A percentile compares a stretch with the other conserved stretches of the same genome.
Evolutionary conservation across 2,329 filamentous ascomycete species (phyloP).

Genomic region (Dothistroma pini): DNA sequence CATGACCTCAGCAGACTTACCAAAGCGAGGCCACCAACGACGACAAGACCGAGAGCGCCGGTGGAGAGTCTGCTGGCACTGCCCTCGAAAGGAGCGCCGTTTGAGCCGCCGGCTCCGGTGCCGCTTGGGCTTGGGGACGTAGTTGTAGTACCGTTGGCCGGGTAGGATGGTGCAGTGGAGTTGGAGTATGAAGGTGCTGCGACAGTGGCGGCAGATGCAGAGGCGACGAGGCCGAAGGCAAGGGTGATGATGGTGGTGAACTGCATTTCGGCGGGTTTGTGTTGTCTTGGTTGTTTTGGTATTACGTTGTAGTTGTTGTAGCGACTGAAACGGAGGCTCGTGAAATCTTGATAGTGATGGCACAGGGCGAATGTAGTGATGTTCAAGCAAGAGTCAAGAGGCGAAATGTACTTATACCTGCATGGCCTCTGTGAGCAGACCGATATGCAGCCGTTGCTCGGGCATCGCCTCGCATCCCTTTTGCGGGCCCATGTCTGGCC

Average conservation of each 20-base stretch:
- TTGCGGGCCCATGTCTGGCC: conserved; percentile 1
- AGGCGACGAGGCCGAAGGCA: conserved; percentile 9
- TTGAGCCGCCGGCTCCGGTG: conserved; percentile 5
- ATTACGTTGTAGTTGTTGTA: neutral
- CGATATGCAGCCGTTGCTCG: conserved; percentile 8
- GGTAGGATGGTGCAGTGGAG: neutral
- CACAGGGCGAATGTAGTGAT: neutral
- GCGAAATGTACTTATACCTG: conserved; percentile 7
- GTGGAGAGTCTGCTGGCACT: conserved; percentile 10
- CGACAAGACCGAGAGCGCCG: conserved; percentile 9
- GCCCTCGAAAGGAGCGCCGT: neutral
- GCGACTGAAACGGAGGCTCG: neutral
- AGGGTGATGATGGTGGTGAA: conserved; percentile 11
- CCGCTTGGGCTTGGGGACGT: conserved; percentile 7
- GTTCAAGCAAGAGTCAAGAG: neutral
- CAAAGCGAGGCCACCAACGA: conserved; percentile 14
- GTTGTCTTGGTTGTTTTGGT: neutral
- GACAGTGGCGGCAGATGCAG: neutral
- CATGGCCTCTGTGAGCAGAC: neutral
- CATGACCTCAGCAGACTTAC: neutral
- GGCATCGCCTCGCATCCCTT: conserved; percentile 1
- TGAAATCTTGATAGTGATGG: neutral
- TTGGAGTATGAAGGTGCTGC: conserved; percentile 1
- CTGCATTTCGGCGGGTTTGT: conserved; percentile 9
- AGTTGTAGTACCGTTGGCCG: conserved; percentile 5